Evolutionary conservation across 2,329 filamentous ascomycete genomes (phyloP), one percentile per base, ranked within the genome.

Genomic region (Penicillium polonicum): DNA sequence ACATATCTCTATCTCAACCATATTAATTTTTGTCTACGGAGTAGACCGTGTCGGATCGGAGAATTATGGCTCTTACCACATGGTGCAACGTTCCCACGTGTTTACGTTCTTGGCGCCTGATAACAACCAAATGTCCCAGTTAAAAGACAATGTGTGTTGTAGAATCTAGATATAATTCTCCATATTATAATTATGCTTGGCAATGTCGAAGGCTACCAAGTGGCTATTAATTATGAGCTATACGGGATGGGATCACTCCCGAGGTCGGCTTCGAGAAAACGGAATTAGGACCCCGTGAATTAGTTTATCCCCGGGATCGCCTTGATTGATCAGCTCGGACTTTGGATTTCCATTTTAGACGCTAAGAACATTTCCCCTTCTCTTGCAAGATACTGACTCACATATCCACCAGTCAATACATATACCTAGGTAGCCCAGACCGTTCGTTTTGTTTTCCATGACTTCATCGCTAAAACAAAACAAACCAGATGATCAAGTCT

Each of bases 271-370:
- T 46, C 17, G 21, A 42, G 42, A 44, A 46, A n/a, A 9, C 44
- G 33, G 55, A 45, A 54, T 36, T 42, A 33, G 29, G 27, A n/a
- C 44, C 51, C 44, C 43, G 43, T 46, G 13, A 39, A 52, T 15
- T 29, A n/a, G 19, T 17, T 36, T 48, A 38, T 39, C 19, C 33
- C 27, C 56, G 48, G 41, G 48, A 49, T 52, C 46, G 33, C 33
- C 19, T 36, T 41, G 52, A 66, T 66, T 66, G 61, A 60, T 65
- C 63, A 64, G 64, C 64, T 61, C 59, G 54, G 61, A 23, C 27
- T 52, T 38, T 21, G 2, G 13, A 21, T 6, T 19, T 12, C 13
- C 19, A 49, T 19, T 29, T 48, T 38, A 35, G 31, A 36, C 42
- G 31, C 39, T 36, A 46, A 48, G 31, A 21, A n/a, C 4, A 17